phyloP scores from a whole-genome alignment of 441 rosid genomes.

The Erysimum cheiri region DNA sequence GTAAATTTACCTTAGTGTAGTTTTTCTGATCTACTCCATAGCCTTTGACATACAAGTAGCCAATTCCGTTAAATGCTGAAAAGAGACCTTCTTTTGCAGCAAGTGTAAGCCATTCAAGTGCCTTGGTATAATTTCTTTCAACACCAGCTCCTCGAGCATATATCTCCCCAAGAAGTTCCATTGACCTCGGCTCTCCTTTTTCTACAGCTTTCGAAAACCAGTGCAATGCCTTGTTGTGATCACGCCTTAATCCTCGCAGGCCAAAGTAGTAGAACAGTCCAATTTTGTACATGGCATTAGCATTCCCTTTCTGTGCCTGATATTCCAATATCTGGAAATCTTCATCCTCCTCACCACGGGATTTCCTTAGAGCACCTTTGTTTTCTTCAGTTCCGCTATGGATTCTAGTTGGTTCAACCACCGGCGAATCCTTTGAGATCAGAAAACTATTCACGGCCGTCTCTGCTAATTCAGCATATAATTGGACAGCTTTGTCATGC shows the following conservation, averaged over 20 bases:
- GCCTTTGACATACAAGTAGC: conserved; percentile 92
- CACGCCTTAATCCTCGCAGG: conserved; percentile 94
- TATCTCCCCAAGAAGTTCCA: conserved; percentile 98
- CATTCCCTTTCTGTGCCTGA: conserved; percentile 97
- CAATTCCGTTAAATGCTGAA: conserved; percentile 96
- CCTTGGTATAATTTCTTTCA: conserved; percentile 92
- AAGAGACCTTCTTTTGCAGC: conserved; percentile 79
- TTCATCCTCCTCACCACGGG: conserved; percentile 93
- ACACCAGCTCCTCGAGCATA: conserved; percentile 98
- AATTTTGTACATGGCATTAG: conserved; percentile 84
- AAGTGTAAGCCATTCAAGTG: conserved; percentile 87
- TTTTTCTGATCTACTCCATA: conserved; percentile 96
- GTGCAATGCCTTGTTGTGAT: conserved; percentile 78
- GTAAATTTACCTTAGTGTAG: conserved; percentile 72
- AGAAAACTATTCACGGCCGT: conserved; percentile 91
- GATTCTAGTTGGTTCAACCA: conserved; percentile 87
- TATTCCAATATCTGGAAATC: conserved; percentile 97
- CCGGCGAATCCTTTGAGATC: conserved; percentile 92
- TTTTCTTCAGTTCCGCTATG: conserved; percentile 97
- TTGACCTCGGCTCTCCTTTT: conserved; percentile 89
- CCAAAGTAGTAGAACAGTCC: conserved; percentile 96
- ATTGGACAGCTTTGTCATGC: conserved; percentile 77
- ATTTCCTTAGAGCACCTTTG: conserved; percentile 88
- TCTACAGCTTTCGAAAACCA: conserved; percentile 94
- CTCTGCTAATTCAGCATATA: conserved; percentile 93